phyloP scores from a whole-genome alignment of 495 filamentous ascomycete genomes.

The Hapsidospora chrysogenum region DNA sequence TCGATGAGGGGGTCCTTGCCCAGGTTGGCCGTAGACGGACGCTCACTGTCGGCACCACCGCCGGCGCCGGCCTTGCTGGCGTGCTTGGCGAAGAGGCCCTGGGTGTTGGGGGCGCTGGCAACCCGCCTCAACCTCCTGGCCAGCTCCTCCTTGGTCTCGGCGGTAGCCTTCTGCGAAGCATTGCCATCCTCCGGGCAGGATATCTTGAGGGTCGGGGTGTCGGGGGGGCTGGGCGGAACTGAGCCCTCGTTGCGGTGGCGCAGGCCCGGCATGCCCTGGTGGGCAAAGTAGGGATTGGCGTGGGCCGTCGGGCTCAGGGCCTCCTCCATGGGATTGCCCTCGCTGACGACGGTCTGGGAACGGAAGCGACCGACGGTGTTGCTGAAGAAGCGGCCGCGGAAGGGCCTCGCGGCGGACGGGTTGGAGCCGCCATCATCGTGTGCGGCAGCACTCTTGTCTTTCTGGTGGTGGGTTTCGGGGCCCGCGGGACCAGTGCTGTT shows the following conservation, averaged over 20 bases:
- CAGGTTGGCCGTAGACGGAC: constrained; percentile 65
- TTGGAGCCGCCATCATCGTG: constrained; percentile 24
- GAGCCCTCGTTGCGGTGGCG: constrained; percentile 90
- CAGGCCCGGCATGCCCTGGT: constrained; percentile 84
- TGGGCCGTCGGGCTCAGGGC: constrained; percentile 79
- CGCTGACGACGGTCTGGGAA: constrained; percentile 82
- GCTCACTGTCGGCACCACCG: constrained; percentile 17
- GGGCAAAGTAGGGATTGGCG: constrained; percentile 93
- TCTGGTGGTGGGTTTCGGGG: neutral
- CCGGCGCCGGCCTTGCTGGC: constrained; percentile 30
- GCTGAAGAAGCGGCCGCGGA: constrained; percentile 64
- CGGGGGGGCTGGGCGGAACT: constrained; percentile 91
- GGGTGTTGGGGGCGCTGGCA: constrained; percentile 91
- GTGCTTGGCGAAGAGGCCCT: constrained; percentile 61
- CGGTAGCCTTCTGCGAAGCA: constrained; percentile 48
- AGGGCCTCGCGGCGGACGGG: constrained; percentile 31
- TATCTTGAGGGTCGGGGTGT: constrained; percentile 65
- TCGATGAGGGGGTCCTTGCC: constrained; percentile 59
- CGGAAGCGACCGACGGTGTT: constrained; percentile 54
- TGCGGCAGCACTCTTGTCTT: constrained; percentile 12
- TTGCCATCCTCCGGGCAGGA: constrained; percentile 39
- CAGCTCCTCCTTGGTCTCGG: constrained; percentile 78
- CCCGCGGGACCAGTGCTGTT: constrained; percentile 25
- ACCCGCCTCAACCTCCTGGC: constrained; percentile 85
- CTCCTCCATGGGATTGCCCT: constrained; percentile 81